phyloP scores from a whole-genome alignment of 2,329 filamentous ascomycete species.

The Pseudopithomyces chartarum region DNA sequence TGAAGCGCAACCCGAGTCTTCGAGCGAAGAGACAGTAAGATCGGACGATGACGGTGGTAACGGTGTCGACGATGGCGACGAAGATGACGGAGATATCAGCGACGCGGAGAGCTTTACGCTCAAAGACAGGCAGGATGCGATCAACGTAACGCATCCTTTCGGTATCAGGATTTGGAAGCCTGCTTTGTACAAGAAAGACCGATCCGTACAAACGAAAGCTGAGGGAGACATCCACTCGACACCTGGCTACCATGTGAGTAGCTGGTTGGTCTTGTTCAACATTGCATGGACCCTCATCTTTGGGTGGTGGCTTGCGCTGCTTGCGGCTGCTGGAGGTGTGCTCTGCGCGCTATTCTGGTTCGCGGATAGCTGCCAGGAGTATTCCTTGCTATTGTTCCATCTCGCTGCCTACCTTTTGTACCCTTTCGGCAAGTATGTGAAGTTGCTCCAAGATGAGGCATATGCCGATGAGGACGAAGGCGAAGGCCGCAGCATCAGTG shows the following conservation, averaged over 20 bases:
- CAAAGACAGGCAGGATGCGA: constrained; percentile 94
- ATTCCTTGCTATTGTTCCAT: constrained; percentile 83
- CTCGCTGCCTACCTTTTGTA: constrained; percentile 89
- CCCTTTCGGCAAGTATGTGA: constrained; percentile 95
- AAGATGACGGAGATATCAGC: constrained; percentile 76
- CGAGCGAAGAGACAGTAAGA: constrained; percentile 47
- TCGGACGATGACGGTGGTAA: constrained; percentile 51
- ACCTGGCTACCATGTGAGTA: constrained; percentile 83
- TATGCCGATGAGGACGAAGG: constrained; percentile 94
- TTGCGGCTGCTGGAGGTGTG: constrained; percentile 74
- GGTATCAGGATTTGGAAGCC: constrained; percentile 99
- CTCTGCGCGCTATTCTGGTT: constrained; percentile 82
- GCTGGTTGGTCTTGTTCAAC: constrained; percentile 86
- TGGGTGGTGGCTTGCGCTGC: constrained; percentile 91
- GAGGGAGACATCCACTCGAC: constrained; percentile 97
- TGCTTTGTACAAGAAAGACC: constrained; percentile 94
- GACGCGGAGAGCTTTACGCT: constrained; percentile 98
- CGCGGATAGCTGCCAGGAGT: constrained; percentile 77
- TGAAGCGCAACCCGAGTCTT: constrained; percentile 34
- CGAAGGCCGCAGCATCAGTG: constrained; percentile 94
- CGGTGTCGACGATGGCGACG: constrained; percentile 63
- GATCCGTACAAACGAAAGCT: constrained; percentile 93
- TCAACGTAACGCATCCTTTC: constrained; percentile 98
- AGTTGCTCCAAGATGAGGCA: constrained; percentile 88
- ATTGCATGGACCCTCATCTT: constrained; percentile 88